Evolutionary conservation across 495 filamentous ascomycete species (phyloP).

Genomic region (Tuber indicum): DNA sequence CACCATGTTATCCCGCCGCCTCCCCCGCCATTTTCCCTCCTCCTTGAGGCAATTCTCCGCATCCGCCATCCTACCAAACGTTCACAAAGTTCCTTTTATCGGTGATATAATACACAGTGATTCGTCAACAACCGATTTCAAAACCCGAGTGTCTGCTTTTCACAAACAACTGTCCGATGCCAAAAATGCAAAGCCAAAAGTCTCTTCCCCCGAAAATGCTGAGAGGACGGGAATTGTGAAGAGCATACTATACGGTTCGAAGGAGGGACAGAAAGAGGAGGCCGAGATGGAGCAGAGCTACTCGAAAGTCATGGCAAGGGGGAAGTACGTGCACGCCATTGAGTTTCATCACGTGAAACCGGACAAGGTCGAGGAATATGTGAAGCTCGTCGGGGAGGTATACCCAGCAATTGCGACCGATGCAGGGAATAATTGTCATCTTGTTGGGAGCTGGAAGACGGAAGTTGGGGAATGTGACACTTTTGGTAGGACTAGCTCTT

Average conservation of each 20-base stretch:
- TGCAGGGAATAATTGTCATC: constrained; percentile 82
- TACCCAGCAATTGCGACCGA: constrained; percentile 78
- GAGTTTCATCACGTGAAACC: constrained; percentile 96
- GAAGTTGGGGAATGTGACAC: constrained; percentile 98
- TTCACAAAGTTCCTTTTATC: constrained; percentile 61
- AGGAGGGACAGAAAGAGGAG: constrained; percentile 86
- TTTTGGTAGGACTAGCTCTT: constrained; percentile 61
- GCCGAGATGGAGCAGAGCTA: constrained; percentile 92
- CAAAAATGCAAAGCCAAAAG: constrained; percentile 78
- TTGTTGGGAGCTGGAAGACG: constrained; percentile 97
- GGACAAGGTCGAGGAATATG: constrained; percentile 91
- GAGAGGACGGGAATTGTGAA: constrained; percentile 32
- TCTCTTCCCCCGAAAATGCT: constrained; percentile 32
- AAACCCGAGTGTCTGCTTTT: constrained; percentile 74
- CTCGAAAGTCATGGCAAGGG: constrained; percentile 83
- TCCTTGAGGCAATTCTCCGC: constrained; percentile 56
- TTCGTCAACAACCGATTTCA: constrained; percentile 62
- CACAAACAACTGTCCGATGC: constrained; percentile 70
- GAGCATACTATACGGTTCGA: constrained; percentile 89
- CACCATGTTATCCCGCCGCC: constrained; percentile 45
- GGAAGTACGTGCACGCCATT: constrained; percentile 97
- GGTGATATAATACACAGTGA: constrained; percentile 70
- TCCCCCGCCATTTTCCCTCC: constrained; percentile 38
- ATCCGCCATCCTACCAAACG: constrained; percentile 46
- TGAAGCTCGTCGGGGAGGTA: constrained; percentile 82